A percentile compares a stretch with the other conserved stretches of the same genome.
phyloP scores from a whole-genome alignment of 305 asterid genomes.

The Fraxinus xanthoxyloides region DNA sequence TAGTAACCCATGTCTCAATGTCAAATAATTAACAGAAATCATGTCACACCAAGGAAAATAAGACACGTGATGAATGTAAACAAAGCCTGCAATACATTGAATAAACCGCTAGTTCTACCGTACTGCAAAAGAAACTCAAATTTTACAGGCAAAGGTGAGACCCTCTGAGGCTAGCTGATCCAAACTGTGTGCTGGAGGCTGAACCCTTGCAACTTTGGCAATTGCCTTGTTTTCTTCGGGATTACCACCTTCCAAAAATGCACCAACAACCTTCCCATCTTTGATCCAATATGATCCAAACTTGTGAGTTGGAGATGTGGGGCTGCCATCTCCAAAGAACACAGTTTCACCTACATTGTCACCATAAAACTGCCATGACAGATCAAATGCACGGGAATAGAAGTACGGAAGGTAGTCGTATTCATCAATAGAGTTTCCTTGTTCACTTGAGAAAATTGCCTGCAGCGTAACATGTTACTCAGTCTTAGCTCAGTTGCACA shows the following conservation, averaged over 20 bases:
- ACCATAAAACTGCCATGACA: conserved; percentile 95
- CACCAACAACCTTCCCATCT: conserved; percentile 83
- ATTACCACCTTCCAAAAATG: conserved; percentile 80
- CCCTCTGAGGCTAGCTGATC: conserved; percentile 72
- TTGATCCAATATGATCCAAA: conserved; percentile 91
- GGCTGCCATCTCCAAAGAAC: conserved; percentile 71
- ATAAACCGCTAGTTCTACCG: not conserved
- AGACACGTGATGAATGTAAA: not conserved
- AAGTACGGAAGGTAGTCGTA: conserved; percentile 92
- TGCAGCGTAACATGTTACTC: conserved; percentile 28
- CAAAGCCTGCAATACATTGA: not conserved
- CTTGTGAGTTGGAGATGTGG: conserved; percentile 71
- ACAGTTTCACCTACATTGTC: conserved; percentile 80
- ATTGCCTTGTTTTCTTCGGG: conserved; percentile 88
- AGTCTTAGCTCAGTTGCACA: not conserved
- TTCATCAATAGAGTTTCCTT: conserved; percentile 59
- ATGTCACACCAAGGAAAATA: not conserved
- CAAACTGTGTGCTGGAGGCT: conserved; percentile 57
- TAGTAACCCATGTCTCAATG: not conserved
- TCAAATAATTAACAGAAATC: not conserved
- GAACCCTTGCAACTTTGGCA: conserved; percentile 74
- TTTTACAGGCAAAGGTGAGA: conserved; percentile 62
- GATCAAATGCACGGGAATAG: conserved; percentile 84
- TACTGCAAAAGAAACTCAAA: conserved; percentile 27
- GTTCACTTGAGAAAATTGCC: conserved; percentile 72